Evolutionary conservation across 2,329 filamentous ascomycete species (phyloP).

Genomic region (Geoglossum cookeanum): DNA sequence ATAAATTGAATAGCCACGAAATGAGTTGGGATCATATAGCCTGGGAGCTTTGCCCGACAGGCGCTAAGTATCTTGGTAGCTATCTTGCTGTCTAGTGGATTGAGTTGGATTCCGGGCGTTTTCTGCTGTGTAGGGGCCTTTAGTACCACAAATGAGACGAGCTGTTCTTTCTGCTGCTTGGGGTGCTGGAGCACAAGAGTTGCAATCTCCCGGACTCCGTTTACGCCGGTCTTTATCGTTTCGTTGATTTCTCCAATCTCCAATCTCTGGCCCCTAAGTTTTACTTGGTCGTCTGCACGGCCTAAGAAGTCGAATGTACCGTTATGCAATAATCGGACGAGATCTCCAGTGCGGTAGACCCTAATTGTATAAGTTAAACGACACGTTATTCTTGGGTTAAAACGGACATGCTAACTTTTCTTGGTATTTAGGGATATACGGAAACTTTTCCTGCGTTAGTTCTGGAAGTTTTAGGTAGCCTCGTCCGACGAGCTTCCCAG

Average conservation of each 20-base stretch:
- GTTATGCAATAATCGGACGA: constrained; percentile 65
- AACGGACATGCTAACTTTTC: constrained; percentile 20
- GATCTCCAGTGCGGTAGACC: constrained; percentile 75
- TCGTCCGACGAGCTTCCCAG: constrained; percentile 69
- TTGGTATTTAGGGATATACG: constrained; percentile 34
- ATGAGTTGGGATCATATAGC: constrained; percentile 84
- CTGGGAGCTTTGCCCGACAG: constrained; percentile 50
- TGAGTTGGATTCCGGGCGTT: not conserved
- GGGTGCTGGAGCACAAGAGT: constrained; percentile 58
- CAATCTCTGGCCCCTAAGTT: constrained; percentile 71
- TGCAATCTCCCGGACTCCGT: constrained; percentile 45
- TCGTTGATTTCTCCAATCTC: constrained; percentile 88
- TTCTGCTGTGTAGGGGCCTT: constrained; percentile 11
- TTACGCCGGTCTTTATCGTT: constrained; percentile 44
- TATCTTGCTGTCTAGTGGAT: not conserved
- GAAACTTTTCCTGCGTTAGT: constrained; percentile 62
- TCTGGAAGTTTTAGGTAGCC: constrained; percentile 69
- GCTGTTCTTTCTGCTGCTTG: constrained; percentile 57
- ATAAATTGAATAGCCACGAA: constrained; percentile 52
- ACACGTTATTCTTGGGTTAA: constrained; percentile 17
- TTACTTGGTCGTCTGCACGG: constrained; percentile 78
- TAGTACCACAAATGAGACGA: constrained; percentile 51
- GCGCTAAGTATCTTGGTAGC: not conserved
- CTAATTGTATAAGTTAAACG: not conserved
- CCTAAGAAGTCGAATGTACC: constrained; percentile 75